A percentile compares a stretch with the other conserved stretches of the same genome.
phyloP scores from a whole-genome alignment of 2,329 filamentous ascomycete species.

The Fusarium sp. region DNA sequence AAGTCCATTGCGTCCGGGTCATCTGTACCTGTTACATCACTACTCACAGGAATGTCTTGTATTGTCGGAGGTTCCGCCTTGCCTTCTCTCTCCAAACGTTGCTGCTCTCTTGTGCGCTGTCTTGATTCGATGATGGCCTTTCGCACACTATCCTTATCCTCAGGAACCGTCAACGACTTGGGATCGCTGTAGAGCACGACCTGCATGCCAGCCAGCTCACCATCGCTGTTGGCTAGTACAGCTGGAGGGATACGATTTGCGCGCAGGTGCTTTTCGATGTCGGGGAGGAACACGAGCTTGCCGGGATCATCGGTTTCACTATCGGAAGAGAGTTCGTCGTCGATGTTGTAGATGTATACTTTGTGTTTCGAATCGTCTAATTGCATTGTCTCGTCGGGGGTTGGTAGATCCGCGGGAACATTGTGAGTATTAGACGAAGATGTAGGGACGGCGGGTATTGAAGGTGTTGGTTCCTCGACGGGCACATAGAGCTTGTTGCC shows the following conservation, averaged over 20 bases:
- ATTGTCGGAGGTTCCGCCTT: conserved; percentile 19
- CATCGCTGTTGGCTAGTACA: conserved; percentile 69
- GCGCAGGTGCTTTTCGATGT: conserved; percentile 84
- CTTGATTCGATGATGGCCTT: conserved; percentile 87
- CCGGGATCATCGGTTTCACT: conserved; percentile 61
- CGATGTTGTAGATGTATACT: conserved; percentile 91
- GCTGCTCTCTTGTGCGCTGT: conserved; percentile 72
- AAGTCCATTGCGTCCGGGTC: conserved; percentile 77
- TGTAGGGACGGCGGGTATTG: conserved; percentile 43
- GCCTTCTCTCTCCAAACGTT: conserved; percentile 57
- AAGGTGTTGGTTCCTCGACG: conserved; percentile 61
- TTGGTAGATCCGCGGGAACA: conserved; percentile 35
- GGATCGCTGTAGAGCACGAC: conserved; percentile 89
- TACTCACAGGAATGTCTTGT: conserved; percentile 22
- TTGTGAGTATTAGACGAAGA: conserved; percentile 8
- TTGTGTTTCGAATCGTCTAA: conserved; percentile 88
- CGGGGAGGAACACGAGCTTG: conserved; percentile 81
- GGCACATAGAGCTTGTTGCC: conserved; percentile 75
- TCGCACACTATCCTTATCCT: conserved; percentile 80
- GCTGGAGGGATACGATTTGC: conserved; percentile 76
- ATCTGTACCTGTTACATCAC: conserved; percentile 31
- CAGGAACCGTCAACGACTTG: conserved; percentile 78
- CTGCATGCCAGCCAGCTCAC: conserved; percentile 72
- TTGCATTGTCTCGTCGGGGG: conserved; percentile 75
- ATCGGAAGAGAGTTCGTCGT: conserved; percentile 79